These are phyloP conservation scores for Desmodesmus armatus DNA, from an alignment of 139 green algal species.

Conservation along the genomic window DNA sequence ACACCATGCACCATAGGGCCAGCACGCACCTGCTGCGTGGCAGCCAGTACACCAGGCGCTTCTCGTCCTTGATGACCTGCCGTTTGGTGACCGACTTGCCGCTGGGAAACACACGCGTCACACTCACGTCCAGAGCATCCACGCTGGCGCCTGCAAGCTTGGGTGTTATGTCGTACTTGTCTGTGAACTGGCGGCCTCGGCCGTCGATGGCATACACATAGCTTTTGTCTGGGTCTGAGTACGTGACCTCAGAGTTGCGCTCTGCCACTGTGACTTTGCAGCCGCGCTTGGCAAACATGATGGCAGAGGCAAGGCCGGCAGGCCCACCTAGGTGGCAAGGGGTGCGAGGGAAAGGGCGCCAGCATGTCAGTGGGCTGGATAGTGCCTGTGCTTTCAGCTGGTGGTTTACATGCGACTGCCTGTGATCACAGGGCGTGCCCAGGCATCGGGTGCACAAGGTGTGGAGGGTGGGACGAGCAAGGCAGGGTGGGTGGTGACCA, in stretches of 20 bases:
- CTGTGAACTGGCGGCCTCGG: slow-evolving; percentile 33
- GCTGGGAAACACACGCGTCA: background rate
- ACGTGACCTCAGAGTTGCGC: background rate
- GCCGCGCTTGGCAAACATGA: slow-evolving; percentile 23
- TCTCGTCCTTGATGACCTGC: slow-evolving; percentile 29
- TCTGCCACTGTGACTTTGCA: slow-evolving; percentile 24
- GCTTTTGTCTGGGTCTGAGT: no score
- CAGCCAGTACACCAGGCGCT: slow-evolving; percentile 26
- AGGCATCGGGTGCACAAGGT: no score
- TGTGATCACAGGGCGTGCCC: no score
- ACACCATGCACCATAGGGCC: no score
- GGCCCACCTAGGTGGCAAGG: no score
- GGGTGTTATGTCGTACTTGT: background rate
- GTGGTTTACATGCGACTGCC: no score
- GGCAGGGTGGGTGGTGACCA: no score
- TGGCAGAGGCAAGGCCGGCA: slow-evolving; percentile 26
- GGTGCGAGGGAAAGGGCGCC: no score
- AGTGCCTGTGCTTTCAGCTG: no score
- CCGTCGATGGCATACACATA: slow-evolving; percentile 47
- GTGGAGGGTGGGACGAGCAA: no score
- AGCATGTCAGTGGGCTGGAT: no score
- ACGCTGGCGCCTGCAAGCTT: background rate
- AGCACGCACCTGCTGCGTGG: background rate
- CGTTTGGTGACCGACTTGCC: slow-evolving; percentile 5
- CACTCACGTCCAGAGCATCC: background rate